phyloP scores from a whole-genome alignment of 305 asterid species.

The Nicotiana rustica region DNA sequence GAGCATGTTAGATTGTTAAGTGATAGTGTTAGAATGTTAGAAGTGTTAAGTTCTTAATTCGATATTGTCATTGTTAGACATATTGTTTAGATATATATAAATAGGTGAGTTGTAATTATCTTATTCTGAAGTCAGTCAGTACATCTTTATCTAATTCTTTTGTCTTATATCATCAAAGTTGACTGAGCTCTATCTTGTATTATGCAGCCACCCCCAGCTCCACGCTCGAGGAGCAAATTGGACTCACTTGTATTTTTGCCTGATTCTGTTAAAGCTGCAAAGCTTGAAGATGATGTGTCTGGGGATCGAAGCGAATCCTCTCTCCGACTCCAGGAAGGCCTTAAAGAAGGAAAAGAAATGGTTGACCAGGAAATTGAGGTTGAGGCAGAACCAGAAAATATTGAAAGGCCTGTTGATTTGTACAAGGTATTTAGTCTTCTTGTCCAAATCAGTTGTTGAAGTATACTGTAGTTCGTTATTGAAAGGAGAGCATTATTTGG shows the following conservation, averaged over 20 bases:
- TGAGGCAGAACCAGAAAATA: conserved; percentile 69
- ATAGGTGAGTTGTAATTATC: neutral
- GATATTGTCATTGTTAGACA: conserved; percentile 17
- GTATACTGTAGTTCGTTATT: neutral
- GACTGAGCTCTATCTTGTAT: conserved; percentile 17
- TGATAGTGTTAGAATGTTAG: neutral
- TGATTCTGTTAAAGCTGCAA: conserved; percentile 56
- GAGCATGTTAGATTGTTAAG: neutral
- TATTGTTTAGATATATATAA: conserved; percentile 12
- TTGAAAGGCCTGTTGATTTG: conserved; percentile 95
- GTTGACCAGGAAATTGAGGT: conserved; percentile 54
- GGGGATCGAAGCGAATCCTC: conserved; percentile 42
- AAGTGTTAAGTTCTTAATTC: neutral
- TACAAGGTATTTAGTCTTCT: conserved; percentile 66
- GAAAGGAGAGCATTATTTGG: neutral
- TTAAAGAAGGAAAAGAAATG: conserved; percentile 45
- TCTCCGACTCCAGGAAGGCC: conserved; percentile 40
- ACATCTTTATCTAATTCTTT: conserved; percentile 4
- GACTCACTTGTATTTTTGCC: conserved; percentile 85
- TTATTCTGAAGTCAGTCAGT: neutral
- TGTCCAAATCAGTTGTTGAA: conserved; percentile 1
- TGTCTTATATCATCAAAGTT: neutral
- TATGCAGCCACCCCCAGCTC: conserved; percentile 90
- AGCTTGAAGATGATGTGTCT: conserved; percentile 46
- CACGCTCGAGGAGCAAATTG: conserved; percentile 87